Base-by-base conservation (phyloP, 139 green algal species). In the Picocystis salinarum region DNA sequence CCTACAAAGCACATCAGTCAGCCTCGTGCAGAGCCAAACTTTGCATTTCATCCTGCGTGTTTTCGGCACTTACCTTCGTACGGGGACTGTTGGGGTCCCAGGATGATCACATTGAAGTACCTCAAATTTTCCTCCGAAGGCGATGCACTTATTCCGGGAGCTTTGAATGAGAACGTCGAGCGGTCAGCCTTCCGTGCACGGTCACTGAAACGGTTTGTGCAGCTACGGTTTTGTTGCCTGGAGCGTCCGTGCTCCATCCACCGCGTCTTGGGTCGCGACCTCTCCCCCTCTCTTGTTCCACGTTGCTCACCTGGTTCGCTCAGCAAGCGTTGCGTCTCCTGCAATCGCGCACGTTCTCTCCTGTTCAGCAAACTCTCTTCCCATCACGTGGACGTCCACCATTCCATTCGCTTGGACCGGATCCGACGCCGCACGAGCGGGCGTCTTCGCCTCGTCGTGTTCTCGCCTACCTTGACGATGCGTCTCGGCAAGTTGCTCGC, bases 91-190 rank as follows among this genome's bases (percentile, higher is more conserved):
- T 66, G 45, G 0, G 89, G 89, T 1, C 89, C 89, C 26, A 85
- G 22, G 15, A 99, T 92, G 66, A 94, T 92, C 3, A 97, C 86
- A 55, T 91, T 91, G 46, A 99, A 99, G 45, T 99, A 91, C 0
- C 89, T 73, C 20, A 94, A 42, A 56, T 99, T 99, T 13, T 95
- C 82, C 46, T 99, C 89, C 22, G 66, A 74, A 2, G 88, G 88
- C 2, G 75, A 78, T 2, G 85, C 88, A 42, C 69, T 90, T 51
- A 99, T 99, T 15, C 89, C 88, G 22, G 82, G 81, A 7, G 85
- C 84, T 80, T n/a, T n/a, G n/a, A n/a, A n/a, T n/a, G n/a, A n/a
- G n/a, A n/a, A n/a, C n/a, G n/a, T n/a, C n/a, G n/a, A n/a, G n/a
- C n/a, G n/a, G n/a, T n/a, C n/a, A n/a, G n/a, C n/a, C n/a, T n/a